These are phyloP conservation scores for Colletotrichum sp. DNA, from an alignment of 2,329 filamentous ascomycete genomes.

Conservation along the genomic window DNA sequence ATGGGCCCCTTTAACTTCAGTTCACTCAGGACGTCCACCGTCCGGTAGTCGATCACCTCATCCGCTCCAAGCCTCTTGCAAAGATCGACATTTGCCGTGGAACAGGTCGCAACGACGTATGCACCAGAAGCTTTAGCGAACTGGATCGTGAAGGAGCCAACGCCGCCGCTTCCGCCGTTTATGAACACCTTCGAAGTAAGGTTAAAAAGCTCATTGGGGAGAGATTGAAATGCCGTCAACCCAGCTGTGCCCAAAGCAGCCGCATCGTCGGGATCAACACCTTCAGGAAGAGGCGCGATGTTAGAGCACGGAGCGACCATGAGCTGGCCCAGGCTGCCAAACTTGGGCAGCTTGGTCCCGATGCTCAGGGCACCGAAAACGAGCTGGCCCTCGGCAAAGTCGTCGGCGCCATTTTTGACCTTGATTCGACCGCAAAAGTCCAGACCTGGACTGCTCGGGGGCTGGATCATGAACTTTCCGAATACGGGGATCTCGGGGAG, in stretches of 20 bases:
- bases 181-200: too few relatives aligned
- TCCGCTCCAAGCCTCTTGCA: constrained; percentile 38
- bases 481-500: constrained; percentile 41
- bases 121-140: constrained; percentile 37
- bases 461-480: constrained; percentile 26
- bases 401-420: constrained; percentile 1
- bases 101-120: constrained; percentile 37
- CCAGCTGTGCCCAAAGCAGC: constrained; percentile 26
- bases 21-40: constrained; percentile 11
- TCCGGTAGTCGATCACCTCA: constrained; percentile 39
- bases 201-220: too few relatives aligned
- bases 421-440: constrained; percentile 58
- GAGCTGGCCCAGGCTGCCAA: constrained; percentile 24
- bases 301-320: neutral
- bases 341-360: neutral
- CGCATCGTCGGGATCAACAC: constrained; percentile 26
- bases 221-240: constrained; percentile 25
- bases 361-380: constrained; percentile 20
- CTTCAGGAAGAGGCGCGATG: constrained; percentile 15
- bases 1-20: constrained; percentile 18
- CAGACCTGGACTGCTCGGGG: constrained; percentile 44
- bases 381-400: constrained; percentile 18
- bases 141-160: constrained; percentile 41
- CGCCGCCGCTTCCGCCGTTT: constrained; percentile 41
- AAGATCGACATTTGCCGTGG: constrained; percentile 35